Evolutionary conservation across 208 protist genomes (phyloP).

Genomic region (Acanthamoeba triangularis): DNA sequence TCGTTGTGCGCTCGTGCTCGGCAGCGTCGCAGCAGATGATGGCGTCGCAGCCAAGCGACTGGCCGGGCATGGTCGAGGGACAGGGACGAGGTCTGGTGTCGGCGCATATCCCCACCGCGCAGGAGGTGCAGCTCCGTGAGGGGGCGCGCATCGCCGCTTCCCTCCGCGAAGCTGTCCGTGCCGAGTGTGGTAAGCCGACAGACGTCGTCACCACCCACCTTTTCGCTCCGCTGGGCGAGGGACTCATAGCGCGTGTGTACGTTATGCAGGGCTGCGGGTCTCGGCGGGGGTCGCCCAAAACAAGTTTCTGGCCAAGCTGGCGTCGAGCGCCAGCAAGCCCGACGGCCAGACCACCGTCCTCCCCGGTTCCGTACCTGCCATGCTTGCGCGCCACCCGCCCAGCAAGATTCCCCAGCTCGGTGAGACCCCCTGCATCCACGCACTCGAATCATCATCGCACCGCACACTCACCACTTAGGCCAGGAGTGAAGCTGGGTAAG

Average conservation of each 20-base stretch:
- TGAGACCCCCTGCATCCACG: not conserved
- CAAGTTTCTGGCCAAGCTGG: conserved; percentile 44
- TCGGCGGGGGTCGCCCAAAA: conserved; percentile 21
- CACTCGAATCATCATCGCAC: not conserved
- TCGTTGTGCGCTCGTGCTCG: not conserved
- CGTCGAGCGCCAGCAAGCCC: conserved; percentile 26
- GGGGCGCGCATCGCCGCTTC: not conserved
- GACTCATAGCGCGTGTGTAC: not conserved
- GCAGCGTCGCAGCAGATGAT: not conserved
- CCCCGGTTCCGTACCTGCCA: not conserved
- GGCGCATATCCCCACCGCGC: not conserved
- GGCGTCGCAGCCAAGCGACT: not conserved
- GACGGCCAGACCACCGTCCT: conserved; percentile 53
- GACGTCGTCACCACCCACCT: not conserved
- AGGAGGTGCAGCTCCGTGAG: conserved; percentile 23
- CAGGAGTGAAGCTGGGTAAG: conserved; percentile 23
- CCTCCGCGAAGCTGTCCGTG: not conserved
- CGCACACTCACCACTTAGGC: not conserved
- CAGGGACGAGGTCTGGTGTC: not conserved
- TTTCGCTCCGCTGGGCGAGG: not conserved
- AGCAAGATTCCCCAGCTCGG: conserved; percentile 38
- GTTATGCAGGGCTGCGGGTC: not conserved
- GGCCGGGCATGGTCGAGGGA: not conserved
- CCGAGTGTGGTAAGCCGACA: conserved; percentile 1
- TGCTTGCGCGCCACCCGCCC: not conserved